Evolutionary conservation across 2,329 filamentous ascomycete genomes (phyloP).

Genomic region (Sclerotiophoma versabilis): DNA sequence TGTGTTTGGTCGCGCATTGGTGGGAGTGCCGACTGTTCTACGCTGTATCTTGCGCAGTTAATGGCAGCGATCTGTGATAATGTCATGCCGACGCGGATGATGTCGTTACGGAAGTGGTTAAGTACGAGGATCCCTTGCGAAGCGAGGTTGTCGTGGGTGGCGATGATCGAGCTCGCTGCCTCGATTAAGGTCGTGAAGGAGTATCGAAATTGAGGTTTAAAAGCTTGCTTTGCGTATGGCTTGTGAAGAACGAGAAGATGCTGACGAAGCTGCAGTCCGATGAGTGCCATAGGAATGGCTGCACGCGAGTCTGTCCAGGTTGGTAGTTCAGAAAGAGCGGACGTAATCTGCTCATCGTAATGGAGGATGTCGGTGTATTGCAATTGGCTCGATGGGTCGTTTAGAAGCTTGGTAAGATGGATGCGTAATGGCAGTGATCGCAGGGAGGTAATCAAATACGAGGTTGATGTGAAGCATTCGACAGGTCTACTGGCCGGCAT

Average conservation of each 20-base stretch:
- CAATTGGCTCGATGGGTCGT: conserved; percentile 38
- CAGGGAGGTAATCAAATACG: conserved; percentile 34
- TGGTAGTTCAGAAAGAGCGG: conserved; percentile 31
- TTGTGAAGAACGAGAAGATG: conserved; percentile 45
- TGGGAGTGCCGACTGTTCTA: conserved; percentile 12
- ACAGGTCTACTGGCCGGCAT: conserved; percentile 33
- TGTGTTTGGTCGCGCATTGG: conserved; percentile 7
- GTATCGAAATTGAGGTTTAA: conserved; percentile 37
- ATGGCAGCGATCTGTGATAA: conserved; percentile 37
- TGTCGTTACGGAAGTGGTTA: conserved; percentile 41
- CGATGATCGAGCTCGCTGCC: conserved; percentile 36
- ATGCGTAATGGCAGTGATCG: conserved; percentile 42
- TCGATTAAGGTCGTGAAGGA: conserved; percentile 43
- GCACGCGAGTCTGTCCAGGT: conserved; percentile 32
- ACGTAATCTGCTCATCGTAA: conserved; percentile 41
- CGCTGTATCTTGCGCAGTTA: conserved; percentile 27
- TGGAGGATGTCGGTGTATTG: conserved; percentile 44
- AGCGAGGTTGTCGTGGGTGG: conserved; percentile 31
- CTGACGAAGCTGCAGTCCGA: conserved; percentile 44
- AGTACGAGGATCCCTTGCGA: conserved; percentile 30
- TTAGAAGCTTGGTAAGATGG: conserved; percentile 42
- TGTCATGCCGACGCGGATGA: conserved; percentile 36
- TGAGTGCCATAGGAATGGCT: conserved; percentile 27
- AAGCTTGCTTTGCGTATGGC: conserved; percentile 40
- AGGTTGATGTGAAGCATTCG: conserved; percentile 41